These are phyloP conservation scores for Funneliformis mosseae DNA, from an alignment of 192 early-diverging fungal species.

Conservation along the genomic window DNA sequence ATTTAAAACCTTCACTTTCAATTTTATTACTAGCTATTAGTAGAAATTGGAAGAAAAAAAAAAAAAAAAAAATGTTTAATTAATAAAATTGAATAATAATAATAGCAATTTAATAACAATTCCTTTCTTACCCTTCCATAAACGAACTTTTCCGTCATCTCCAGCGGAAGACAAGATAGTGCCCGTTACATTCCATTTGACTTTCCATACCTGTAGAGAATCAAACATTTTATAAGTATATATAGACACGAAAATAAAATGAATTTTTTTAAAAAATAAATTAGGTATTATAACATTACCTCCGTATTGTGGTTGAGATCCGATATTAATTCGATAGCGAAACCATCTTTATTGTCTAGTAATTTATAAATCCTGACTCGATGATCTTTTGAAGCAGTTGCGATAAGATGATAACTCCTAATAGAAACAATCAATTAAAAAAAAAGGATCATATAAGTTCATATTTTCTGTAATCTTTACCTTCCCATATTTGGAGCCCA, in stretches of 20 bases:
- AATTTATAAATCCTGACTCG: constrained; percentile 79
- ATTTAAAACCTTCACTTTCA: constrained; percentile 60
- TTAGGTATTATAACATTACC: constrained; percentile 30
- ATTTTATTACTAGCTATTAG: constrained; percentile 34
- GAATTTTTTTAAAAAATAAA: background rate
- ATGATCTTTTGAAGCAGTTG: constrained; percentile 78
- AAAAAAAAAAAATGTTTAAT: background rate
- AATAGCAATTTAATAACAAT: background rate
- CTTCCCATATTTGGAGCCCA: constrained; percentile 74
- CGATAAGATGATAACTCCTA: constrained; percentile 80
- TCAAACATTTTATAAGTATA: background rate
- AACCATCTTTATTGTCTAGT: constrained; percentile 47
- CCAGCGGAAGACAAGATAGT: constrained; percentile 79
- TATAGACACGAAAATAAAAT: background rate
- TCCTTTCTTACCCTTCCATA: constrained; percentile 71
- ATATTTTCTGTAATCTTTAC: background rate
- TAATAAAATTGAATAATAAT: constrained; percentile 17
- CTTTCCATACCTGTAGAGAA: constrained; percentile 68
- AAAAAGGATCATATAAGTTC: background rate
- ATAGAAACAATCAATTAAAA: background rate
- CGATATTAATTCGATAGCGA: constrained; percentile 53
- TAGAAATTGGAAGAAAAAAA: background rate
- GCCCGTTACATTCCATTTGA: constrained; percentile 86
- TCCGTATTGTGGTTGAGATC: constrained; percentile 65
- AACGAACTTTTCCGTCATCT: constrained; percentile 76